Evolutionary conservation across 1,139 yeast species (phyloP).

Genomic region (Scheffersomyces illinoinensis): DNA sequence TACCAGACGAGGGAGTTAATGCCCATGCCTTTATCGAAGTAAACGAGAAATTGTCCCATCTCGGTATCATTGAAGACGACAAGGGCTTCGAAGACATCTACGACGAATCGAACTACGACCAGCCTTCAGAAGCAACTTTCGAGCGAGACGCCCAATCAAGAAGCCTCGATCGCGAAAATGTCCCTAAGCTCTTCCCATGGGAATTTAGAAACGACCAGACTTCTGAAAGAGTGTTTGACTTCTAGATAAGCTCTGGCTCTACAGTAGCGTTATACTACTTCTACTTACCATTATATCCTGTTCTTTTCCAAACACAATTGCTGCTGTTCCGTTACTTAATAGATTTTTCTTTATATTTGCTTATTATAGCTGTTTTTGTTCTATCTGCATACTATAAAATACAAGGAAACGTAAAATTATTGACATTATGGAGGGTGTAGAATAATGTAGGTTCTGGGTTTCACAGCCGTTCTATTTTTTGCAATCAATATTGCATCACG

Average conservation of each 20-base stretch:
- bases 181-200: slow-evolving; percentile 40
- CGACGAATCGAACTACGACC: background rate
- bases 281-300: background rate
- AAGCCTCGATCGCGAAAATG: background rate
- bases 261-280: background rate
- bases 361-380: background rate
- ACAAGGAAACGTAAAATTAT: background rate
- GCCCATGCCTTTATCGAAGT: background rate
- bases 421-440: background rate
- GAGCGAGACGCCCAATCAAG: background rate
- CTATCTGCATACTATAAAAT: background rate
- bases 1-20: background rate
- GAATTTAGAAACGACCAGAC: slow-evolving; percentile 22
- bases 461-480: background rate
- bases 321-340: background rate
- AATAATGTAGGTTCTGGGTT: background rate
- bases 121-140: background rate
- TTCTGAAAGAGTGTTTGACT: slow-evolving; percentile 34
- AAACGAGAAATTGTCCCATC: slow-evolving; percentile 12
- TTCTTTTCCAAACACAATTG: background rate
- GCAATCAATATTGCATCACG: background rate
- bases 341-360: background rate
- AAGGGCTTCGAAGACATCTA: slow-evolving; percentile 11
- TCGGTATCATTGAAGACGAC: slow-evolving; percentile 12
- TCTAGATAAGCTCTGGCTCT: background rate